Conservation (phyloP, 1,284 basidiomycete species). For the Malassezia brasiliensis region DNA sequence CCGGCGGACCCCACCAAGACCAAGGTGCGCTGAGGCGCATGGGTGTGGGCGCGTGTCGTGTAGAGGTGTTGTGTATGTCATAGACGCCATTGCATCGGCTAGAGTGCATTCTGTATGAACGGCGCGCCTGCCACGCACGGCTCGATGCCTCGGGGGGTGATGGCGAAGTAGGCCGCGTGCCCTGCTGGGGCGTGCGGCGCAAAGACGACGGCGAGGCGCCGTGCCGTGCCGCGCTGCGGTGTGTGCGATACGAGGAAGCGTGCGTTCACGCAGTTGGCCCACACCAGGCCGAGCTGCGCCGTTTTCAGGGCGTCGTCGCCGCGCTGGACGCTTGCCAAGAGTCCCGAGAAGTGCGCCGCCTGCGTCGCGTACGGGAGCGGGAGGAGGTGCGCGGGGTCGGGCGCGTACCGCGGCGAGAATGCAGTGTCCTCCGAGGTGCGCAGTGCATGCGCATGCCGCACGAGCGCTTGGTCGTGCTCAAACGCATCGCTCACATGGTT, state of each 20-base stretch:
- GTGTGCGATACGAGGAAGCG: slow-evolving; percentile 19
- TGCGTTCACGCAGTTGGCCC: slow-evolving; percentile 31
- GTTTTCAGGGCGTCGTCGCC: slow-evolving; percentile 15
- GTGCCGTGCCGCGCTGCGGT: neutral
- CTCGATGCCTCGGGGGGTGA: neutral
- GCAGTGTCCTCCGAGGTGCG: neutral
- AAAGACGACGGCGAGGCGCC: slow-evolving; percentile 12
- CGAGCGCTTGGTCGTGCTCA: slow-evolving; percentile 18
- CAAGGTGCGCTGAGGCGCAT: slow-evolving; percentile 11
- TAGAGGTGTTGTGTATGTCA: too few relatives aligned
- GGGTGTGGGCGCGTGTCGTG: too few relatives aligned
- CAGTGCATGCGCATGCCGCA: slow-evolving; percentile 5
- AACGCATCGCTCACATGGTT: slow-evolving; percentile 40
- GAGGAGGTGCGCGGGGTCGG: neutral
- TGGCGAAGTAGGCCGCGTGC: neutral
- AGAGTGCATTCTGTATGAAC: neutral
- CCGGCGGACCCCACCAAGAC: slow-evolving; percentile 16
- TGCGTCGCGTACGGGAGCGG: slow-evolving; percentile 6
- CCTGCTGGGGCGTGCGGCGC: slow-evolving; percentile 1
- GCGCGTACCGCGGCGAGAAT: too few relatives aligned
- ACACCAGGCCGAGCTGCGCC: slow-evolving; percentile 31
- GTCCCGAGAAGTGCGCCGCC: slow-evolving; percentile 13
- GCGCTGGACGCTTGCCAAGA: slow-evolving; percentile 7
- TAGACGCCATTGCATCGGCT: neutral
- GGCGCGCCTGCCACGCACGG: neutral